Percentiles rank a stretch among this genome's conserved stretches.
phyloP scores from a whole-genome alignment of 2,329 filamentous ascomycete species.

The Penicillium polonicum region DNA sequence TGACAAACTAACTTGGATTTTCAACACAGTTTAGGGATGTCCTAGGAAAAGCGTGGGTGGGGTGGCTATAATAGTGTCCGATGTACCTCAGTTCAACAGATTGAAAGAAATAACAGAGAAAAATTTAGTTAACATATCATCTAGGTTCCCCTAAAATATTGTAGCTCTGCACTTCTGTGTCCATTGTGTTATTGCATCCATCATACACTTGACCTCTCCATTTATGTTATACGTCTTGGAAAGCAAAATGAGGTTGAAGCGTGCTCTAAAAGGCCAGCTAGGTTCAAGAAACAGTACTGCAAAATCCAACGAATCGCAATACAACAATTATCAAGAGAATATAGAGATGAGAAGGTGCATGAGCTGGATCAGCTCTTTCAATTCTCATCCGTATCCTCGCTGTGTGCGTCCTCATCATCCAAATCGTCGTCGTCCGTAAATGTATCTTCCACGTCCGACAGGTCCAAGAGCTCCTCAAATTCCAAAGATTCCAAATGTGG shows the following conservation, averaged over 20 bases:
- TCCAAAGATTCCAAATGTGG: background rate
- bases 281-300: background rate
- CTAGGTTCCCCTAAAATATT: too few species aligned
- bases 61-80: too few species aligned
- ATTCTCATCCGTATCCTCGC: background rate
- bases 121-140: too few species aligned
- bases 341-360: background rate
- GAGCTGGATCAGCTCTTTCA: background rate
- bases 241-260: background rate
- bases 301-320: background rate
- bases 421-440: background rate
- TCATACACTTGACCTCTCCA: too few species aligned
- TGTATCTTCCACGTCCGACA: background rate
- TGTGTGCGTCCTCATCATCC: background rate
- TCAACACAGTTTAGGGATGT: too few species aligned
- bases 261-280: background rate
- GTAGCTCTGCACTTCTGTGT: too few species aligned
- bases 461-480: background rate
- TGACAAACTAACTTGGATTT: too few species aligned
- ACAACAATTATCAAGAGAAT: background rate
- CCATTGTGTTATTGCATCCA: too few species aligned
- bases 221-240: too few species aligned
- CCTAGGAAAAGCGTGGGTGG: too few species aligned
- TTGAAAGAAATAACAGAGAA: too few species aligned
- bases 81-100: too few species aligned